Conservation (phyloP, 176 grass and related monocot genomes). For the Calamus simplicifolius region DNA sequence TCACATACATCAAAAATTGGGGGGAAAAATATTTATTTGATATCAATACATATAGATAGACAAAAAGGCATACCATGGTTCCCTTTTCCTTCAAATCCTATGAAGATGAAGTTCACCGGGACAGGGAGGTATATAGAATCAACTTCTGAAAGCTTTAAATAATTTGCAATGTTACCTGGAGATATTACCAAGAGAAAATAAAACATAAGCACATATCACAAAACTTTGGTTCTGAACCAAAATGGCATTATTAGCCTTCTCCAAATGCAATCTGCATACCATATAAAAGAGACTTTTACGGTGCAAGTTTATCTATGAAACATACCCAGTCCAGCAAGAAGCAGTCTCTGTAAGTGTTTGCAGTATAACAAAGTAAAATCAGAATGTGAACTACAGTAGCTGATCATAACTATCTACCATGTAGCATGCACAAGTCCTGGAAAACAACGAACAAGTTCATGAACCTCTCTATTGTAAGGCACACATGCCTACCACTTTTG, state of each 20-base stretch:
- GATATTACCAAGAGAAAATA: constrained; percentile 3
- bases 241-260: too few relatives aligned
- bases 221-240: not conserved
- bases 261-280: too few relatives aligned
- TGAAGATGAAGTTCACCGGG: constrained; percentile 93
- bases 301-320: constrained; percentile 1
- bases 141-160: constrained; percentile 67
- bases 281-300: too few relatives aligned
- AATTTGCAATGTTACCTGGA: constrained; percentile 70
- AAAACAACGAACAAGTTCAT: too few relatives aligned
- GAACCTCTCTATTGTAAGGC: too few relatives aligned
- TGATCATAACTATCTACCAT: too few relatives aligned
- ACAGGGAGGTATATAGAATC: constrained; percentile 85
- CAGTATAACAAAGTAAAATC: not conserved
- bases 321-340: not conserved
- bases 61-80: constrained; percentile 37
- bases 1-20: not conserved
- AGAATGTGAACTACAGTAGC: too few relatives aligned
- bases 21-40: too few relatives aligned
- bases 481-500: too few relatives aligned
- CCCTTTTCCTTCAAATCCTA: constrained; percentile 97
- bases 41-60: too few relatives aligned
- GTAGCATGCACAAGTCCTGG: too few relatives aligned
- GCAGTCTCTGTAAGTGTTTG: not conserved
- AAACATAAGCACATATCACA: not conserved